Evolutionary conservation across 371 early-diverging fungal species (phyloP), one percentile per base, ranked within the genome.

Genomic region (Apophysomyces sp.): DNA sequence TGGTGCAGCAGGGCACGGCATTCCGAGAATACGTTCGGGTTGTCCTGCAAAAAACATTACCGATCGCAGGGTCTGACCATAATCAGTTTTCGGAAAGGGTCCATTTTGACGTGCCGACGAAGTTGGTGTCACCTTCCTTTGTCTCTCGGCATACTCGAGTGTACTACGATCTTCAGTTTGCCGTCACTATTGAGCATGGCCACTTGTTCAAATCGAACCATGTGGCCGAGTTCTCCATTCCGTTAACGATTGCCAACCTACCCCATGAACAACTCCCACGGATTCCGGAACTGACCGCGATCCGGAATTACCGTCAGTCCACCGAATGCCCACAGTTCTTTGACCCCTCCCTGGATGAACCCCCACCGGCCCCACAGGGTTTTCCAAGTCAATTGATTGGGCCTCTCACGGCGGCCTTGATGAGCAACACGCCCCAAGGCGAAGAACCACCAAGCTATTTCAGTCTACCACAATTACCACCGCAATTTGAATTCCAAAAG

Each of bases 371-470:
- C 5, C 68, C 66, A 55, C 39, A 34, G 32, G 54, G 63, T 11
- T n/a, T 72, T 13, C 69, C 71, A 0, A 68, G 61, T 32, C 61
- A 61, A 21, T 51, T 61, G 32, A 55, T 67, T 49, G 70, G 66
- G 15, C 60, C 70, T 0, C 52, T 71, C 16, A 58, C 69, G 21
- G 66, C 63, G 9, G 71, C 65, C 0, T 30, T 72, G 24, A 62
- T 64, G 55, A 21, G 49, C 5, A 71, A 68, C 0, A 67, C 78
- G 0, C 76, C 80, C 0, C 69, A 66, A 6, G 54, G 62, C 36
- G 74, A 77, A n/a, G 74, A 73, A n/a, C 80, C 80, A 16, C 80
- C 80, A 1, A 79, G 69, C 52, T 79, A 79, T 29, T 79, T 76
- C 52, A 71, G 71, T 44, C 57, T 79, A 30, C 72, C 73, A 0